Conservation (phyloP, 768 basidiomycete species). For the Leucocoprinus leucothites region DNA sequence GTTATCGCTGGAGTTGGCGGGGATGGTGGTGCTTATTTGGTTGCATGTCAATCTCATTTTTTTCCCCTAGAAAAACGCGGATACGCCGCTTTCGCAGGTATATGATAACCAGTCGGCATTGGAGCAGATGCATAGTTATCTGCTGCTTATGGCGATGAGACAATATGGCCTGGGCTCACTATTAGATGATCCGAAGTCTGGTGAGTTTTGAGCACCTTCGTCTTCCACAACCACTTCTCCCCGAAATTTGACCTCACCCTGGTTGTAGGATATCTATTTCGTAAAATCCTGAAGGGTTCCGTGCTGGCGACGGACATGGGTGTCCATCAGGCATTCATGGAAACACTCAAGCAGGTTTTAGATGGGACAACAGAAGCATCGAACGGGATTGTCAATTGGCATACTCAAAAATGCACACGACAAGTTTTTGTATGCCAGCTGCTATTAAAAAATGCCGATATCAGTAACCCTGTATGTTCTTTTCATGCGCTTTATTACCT, state of each 20-base stretch:
- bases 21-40: not conserved
- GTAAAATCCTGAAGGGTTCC: conserved; percentile 74
- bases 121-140: conserved; percentile 87
- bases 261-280: conserved; percentile 42
- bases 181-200: conserved; percentile 47
- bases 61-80: conserved; percentile 79
- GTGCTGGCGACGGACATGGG: conserved; percentile 96
- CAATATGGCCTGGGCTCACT: conserved; percentile 72
- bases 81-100: conserved; percentile 81
- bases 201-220: not conserved
- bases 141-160: conserved; percentile 78
- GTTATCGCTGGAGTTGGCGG: not conserved
- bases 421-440: conserved; percentile 82
- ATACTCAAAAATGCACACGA: conserved; percentile 39
- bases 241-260: not conserved
- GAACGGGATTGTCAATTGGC: conserved; percentile 15
- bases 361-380: conserved; percentile 22
- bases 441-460: conserved; percentile 96
- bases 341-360: conserved; percentile 51
- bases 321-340: conserved; percentile 84
- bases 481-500: conserved; percentile 6
- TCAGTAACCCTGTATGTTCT: conserved; percentile 89
- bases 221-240: not conserved
- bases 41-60: conserved; percentile 5
- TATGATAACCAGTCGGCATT: conserved; percentile 89